These are phyloP conservation scores for Santalum album DNA, from an alignment of 164 flowering plant species.

Conservation along the genomic window DNA sequence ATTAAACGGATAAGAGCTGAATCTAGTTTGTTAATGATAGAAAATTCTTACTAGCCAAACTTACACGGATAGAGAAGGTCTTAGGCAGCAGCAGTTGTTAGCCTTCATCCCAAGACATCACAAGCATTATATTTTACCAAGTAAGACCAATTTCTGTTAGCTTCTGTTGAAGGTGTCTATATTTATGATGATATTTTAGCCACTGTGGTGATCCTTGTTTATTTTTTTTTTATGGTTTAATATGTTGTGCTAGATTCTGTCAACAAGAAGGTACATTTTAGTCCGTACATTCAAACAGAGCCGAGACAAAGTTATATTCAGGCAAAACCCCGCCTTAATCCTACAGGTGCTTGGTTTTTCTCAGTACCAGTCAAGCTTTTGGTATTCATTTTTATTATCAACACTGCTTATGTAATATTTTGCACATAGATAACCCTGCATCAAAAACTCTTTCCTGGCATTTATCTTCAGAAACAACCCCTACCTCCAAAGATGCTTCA, in stretches of 20 bases:
- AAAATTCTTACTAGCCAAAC: conserved; percentile 74
- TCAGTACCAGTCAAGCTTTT: background rate
- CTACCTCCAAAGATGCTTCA: conserved; percentile 42
- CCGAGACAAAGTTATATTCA: conserved; percentile 40
- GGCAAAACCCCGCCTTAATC: conserved; percentile 32
- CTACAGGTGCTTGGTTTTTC: conserved; percentile 46
- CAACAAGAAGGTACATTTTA: conserved; percentile 73
- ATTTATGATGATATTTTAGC: background rate
- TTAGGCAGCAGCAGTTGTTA: conserved; percentile 76
- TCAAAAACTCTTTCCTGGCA: conserved; percentile 93
- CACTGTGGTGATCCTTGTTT: no score
- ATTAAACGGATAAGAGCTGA: conserved; percentile 10
- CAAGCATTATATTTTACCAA: conserved; percentile 85
- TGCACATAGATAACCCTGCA: conserved; percentile 46
- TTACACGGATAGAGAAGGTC: conserved; percentile 72
- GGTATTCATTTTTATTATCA: background rate
- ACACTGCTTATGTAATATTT: background rate
- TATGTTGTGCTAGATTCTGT: conserved; percentile 44
- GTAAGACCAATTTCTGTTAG: conserved; percentile 29
- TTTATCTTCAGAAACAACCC: conserved; percentile 68
- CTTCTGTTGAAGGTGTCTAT: background rate
- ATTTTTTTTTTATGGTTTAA: conserved; percentile 1
- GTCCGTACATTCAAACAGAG: conserved; percentile 51
- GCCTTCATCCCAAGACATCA: conserved; percentile 81
- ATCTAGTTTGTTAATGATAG: conserved; percentile 26